These are phyloP conservation scores for Davidsoniella virescens DNA, from an alignment of 2,329 filamentous ascomycete species.

Conservation along the genomic window DNA sequence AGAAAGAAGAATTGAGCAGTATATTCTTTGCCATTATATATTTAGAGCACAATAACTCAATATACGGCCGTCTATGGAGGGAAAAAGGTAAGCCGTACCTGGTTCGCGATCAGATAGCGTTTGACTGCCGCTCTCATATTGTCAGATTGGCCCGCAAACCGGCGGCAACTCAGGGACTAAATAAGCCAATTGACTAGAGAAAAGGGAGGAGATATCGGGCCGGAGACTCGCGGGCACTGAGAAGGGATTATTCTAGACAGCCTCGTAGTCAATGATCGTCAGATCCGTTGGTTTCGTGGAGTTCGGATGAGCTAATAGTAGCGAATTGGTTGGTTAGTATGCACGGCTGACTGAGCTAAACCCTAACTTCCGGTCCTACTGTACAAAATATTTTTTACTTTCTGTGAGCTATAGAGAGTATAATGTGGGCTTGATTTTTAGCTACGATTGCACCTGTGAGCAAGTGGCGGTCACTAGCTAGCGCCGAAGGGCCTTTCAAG, in stretches of 20 bases:
- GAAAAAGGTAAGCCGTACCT: conserved; percentile 7
- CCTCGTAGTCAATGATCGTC: conserved; percentile 9
- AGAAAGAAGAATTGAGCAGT: too few species aligned
- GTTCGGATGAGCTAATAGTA: too few species aligned
- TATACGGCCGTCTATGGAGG: not conserved
- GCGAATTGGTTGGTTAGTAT: too few species aligned
- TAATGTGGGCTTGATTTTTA: too few species aligned
- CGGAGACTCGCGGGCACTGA: conserved; percentile 2
- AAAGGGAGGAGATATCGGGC: conserved; percentile 2
- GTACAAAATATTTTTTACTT: too few species aligned
- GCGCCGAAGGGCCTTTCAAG: not conserved
- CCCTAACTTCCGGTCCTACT: too few species aligned
- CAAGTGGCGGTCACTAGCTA: not conserved
- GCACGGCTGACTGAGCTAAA: too few species aligned
- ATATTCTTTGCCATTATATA: not conserved
- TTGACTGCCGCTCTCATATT: conserved; percentile 15
- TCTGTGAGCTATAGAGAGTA: too few species aligned
- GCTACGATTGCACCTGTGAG: not conserved
- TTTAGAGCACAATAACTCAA: not conserved
- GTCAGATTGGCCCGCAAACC: conserved; percentile 11
- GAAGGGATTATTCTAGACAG: conserved; percentile 4
- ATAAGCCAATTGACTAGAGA: conserved; percentile 4
- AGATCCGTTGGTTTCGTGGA: not conserved
- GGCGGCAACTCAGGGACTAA: conserved; percentile 6
- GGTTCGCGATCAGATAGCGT: conserved; percentile 14